phyloP scores from a whole-genome alignment of 2,329 filamentous ascomycete species.

The Fonsecaea erecta region DNA sequence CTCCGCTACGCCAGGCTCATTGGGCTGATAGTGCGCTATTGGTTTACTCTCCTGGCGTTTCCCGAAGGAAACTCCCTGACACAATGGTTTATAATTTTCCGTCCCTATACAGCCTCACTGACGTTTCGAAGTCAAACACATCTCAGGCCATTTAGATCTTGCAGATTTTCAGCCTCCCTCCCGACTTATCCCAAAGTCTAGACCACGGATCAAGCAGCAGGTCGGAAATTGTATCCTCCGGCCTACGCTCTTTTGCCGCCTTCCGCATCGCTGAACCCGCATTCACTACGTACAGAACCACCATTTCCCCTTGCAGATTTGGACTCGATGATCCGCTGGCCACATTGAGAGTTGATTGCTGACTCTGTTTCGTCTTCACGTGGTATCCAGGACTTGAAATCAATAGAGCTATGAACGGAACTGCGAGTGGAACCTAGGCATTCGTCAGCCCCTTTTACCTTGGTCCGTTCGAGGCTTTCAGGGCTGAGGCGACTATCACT shows the following conservation, averaged over 20 bases:
- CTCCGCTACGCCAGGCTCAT: slow-evolving; percentile 19
- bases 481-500: slow-evolving; percentile 1
- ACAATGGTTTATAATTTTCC: slow-evolving; percentile 7
- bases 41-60: slow-evolving; percentile 16
- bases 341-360: not conserved
- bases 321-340: not conserved
- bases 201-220: slow-evolving; percentile 7
- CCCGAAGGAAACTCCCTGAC: slow-evolving; percentile 1
- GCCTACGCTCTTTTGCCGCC: not conserved
- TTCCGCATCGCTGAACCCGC: not conserved
- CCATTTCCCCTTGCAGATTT: not conserved
- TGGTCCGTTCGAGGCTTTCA: not conserved
- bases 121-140: slow-evolving; percentile 2
- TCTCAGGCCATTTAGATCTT: not conserved
- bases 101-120: slow-evolving; percentile 6
- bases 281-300: not conserved
- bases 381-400: slow-evolving; percentile 1
- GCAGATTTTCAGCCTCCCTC: slow-evolving; percentile 13
- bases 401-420: not conserved
- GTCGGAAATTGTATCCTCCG: slow-evolving; percentile 17
- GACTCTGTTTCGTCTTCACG: not conserved
- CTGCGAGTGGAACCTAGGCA: not conserved
- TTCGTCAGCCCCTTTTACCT: not conserved
- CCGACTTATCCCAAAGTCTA: not conserved
- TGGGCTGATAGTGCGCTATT: slow-evolving; percentile 24